These are phyloP conservation scores for Leucocoprinus sp. DNA, from an alignment of 768 basidiomycete genomes.

Conservation along the genomic window DNA sequence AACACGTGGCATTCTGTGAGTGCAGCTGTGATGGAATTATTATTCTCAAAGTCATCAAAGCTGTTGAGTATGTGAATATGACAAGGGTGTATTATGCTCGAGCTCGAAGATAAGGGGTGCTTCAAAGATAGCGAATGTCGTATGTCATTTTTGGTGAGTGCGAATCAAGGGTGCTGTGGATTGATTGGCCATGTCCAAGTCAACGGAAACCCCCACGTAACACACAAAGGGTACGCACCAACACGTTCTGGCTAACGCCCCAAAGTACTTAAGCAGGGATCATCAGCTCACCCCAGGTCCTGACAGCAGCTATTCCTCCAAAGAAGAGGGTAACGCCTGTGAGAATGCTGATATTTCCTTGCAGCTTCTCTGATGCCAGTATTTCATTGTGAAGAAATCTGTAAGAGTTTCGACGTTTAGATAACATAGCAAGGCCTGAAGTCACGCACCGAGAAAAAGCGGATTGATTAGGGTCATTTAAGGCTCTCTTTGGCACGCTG, in stretches of 20 bases:
- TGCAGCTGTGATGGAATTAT: too few relatives aligned
- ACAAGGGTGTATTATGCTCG: not conserved
- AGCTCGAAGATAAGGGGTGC: not conserved
- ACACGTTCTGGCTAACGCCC: not conserved
- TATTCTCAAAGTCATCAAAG: too few relatives aligned
- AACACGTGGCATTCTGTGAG: not conserved
- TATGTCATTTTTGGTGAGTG: too few relatives aligned
- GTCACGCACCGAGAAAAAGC: constrained; percentile 37
- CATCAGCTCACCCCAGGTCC: constrained; percentile 74
- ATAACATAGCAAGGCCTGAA: constrained; percentile 16
- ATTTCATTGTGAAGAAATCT: constrained; percentile 57
- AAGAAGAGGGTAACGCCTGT: constrained; percentile 60
- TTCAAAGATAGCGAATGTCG: not conserved
- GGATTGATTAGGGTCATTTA: constrained; percentile 55
- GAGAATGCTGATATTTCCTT: constrained; percentile 65
- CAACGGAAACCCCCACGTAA: not conserved
- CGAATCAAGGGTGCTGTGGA: too few relatives aligned
- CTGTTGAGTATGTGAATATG: not conserved
- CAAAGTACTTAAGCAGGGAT: constrained; percentile 44
- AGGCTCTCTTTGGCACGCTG: constrained; percentile 27
- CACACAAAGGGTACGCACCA: not conserved
- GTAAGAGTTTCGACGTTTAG: not conserved
- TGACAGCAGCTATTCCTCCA: constrained; percentile 60
- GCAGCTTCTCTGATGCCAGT: constrained; percentile 62
- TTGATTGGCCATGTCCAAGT: too few relatives aligned